phyloP scores from a whole-genome alignment of 1,139 yeast genomes.

The Kurtzmaniella quercitrusa region DNA sequence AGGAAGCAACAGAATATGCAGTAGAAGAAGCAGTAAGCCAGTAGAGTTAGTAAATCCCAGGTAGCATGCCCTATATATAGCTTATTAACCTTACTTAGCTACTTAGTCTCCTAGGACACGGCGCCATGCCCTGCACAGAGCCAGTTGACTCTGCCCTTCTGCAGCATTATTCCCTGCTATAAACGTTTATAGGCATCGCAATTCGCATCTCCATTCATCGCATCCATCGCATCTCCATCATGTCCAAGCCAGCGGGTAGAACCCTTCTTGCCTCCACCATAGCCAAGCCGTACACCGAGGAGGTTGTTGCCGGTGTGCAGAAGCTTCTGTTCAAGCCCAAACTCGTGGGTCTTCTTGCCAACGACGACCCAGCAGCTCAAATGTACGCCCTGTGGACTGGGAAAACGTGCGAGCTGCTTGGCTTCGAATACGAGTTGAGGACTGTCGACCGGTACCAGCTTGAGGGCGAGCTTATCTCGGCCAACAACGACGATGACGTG shows the following conservation, averaged over 20 bases:
- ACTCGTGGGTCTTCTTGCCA: conserved; percentile 87
- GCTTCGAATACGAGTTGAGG: conserved; percentile 78
- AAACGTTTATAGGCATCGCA: not conserved
- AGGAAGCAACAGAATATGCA: too few species aligned
- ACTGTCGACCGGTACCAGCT: conserved; percentile 73
- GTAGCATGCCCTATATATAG: too few species aligned
- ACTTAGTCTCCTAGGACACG: too few species aligned
- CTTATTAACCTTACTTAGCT: too few species aligned
- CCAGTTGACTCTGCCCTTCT: not conserved
- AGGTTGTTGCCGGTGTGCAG: conserved; percentile 57
- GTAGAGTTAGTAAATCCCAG: too few species aligned
- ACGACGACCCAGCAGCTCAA: conserved; percentile 89
- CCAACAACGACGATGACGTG: conserved; percentile 71
- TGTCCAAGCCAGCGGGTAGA: conserved; percentile 55
- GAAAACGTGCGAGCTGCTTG: conserved; percentile 80
- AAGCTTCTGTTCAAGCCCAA: conserved; percentile 56
- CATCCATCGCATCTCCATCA: not conserved
- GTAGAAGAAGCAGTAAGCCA: too few species aligned
- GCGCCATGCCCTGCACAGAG: too few species aligned
- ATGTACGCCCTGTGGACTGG: conserved; percentile 97
- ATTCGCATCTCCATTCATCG: not conserved
- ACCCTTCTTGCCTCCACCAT: conserved; percentile 85
- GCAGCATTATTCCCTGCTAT: not conserved
- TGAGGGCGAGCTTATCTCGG: conserved; percentile 77
- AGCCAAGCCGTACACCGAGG: conserved; percentile 76